A percentile compares a stretch with the other conserved stretches of the same genome.
phyloP scores from a whole-genome alignment of 768 basidiomycete species.

The Boletus sp. region DNA sequence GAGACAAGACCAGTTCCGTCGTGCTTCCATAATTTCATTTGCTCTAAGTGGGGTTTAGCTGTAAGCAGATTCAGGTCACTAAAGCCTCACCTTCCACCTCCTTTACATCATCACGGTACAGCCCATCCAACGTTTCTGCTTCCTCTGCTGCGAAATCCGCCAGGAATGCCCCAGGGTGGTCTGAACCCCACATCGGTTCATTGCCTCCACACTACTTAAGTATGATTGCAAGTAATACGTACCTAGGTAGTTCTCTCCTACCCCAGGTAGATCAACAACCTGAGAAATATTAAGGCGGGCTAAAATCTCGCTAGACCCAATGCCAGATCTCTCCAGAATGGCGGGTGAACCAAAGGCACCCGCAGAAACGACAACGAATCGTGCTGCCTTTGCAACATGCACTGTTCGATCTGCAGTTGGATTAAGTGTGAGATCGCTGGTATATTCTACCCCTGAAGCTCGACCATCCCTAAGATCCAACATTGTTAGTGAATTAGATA shows the following conservation, averaged over 20 bases:
- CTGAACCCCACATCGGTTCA: background rate
- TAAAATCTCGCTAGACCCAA: conserved; percentile 54
- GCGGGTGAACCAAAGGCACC: conserved; percentile 58
- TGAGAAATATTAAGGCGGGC: conserved; percentile 45
- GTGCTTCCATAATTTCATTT: conserved; percentile 33
- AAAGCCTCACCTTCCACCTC: conserved; percentile 39
- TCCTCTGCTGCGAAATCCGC: conserved; percentile 44
- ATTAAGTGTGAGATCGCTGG: conserved; percentile 29
- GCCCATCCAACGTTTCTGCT: conserved; percentile 47
- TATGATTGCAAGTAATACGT: background rate
- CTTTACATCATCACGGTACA: conserved; percentile 41
- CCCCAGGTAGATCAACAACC: conserved; percentile 66
- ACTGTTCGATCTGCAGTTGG: conserved; percentile 24
- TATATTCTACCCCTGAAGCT: conserved; percentile 52
- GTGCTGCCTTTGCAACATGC: conserved; percentile 36
- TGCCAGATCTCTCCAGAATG: conserved; percentile 63
- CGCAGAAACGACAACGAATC: conserved; percentile 48
- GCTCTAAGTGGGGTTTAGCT: conserved; percentile 25
- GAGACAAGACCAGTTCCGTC: conserved; percentile 50
- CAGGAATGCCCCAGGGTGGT: conserved; percentile 31
- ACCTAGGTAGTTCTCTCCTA: conserved; percentile 69
- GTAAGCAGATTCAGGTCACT: conserved; percentile 4
- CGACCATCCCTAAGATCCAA: conserved; percentile 22
- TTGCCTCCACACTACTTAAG: background rate
- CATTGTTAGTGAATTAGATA: background rate